Base-by-base conservation (phyloP, 257 asterid genomes). In the Rhazya stricta region DNA sequence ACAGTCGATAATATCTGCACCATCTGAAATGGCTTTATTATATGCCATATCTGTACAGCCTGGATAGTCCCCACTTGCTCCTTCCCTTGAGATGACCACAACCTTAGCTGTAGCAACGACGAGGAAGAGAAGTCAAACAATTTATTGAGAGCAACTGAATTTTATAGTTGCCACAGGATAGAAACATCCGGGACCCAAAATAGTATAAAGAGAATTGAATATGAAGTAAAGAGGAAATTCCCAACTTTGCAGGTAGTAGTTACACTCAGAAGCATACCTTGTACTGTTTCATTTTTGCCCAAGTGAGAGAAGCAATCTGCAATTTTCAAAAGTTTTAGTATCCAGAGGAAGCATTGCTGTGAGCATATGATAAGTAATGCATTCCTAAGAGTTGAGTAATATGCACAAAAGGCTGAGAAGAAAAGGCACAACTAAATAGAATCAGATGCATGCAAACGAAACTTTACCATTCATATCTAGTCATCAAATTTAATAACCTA, bases 61-160 rank as follows among this genome's bases (percentile, higher is more conserved):
- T 65, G 98, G 94, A 78, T 86, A 93, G 70, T 79, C 85, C 19
- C 96, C 97, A 79, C 97, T 89, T 67, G 98, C 92, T 87, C 98
- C 98, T 89, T 90, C 97, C 9, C 70, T 69, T 29, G 98, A 79
- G 77, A 90, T 85, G 60, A 92, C 76, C 85, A 77, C 79, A 76
- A 84, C 67, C 21, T 84, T 80, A n/a, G 39, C 97, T 92, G 91
- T 42, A 84, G 67, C 30, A 25, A 53, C 41, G 67, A 54, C 23
- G 51, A 70, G 70, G 37, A 63, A 61, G 79, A n/a, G 25, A 30
- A 65, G 27, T 50, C 61, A 69, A 29, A 36, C 13, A 67, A 50
- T 41, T 39, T 54, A 76, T 71, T 54, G 9, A 37, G 21, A 34
- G 34, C n/a, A 9, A 61, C 56, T 58, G 23, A 58, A 34, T 34